Evolutionary conservation across 306 rosid species (phyloP), one percentile per base, ranked within the genome.

Genomic region (Sicyos edulis): DNA sequence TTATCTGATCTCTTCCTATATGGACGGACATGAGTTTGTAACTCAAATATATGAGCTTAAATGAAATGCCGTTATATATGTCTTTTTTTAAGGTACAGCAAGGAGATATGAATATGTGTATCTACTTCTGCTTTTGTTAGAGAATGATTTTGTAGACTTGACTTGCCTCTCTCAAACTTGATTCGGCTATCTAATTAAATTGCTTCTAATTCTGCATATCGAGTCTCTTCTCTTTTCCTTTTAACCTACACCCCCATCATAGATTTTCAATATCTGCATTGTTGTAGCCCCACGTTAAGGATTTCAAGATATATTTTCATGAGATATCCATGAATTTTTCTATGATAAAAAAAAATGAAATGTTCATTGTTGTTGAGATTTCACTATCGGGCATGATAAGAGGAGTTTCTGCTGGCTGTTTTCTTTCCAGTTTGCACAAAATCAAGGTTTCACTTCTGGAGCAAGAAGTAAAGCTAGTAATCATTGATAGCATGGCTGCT

Each of bases 401-500:
- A 37, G 65, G 26, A 66, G 72, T 45, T 66, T 66, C 72, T 66
- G 55, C 55, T 65, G 32, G 19, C 32, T 15, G 52, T 64, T 65
- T 56, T 52, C 29, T 59, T 76, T 45, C 80, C 86, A 92, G 96
- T 82, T 84, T 92, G 86, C 88, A 89, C 55, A 89, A 87, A 78
- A 86, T 88, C 86, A 85, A 88, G 82, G 83, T 81, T 47, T 88
- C 91, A 77, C 86, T 88, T 75, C 85, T 86, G 77, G 89, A 85
- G 77, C 86, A 84, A 59, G 87, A 88, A 75, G 96, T 90, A 80
- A 92, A 92, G 82, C 80, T 92, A 82, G 85, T 92, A 70, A 80
- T 92, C 73, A 84, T 92, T 78, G 98, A 92, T 78, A 90, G 98
- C 83, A 88, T 92, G 92, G 88, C 96, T 81, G 89, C 98, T 74